Conservation (phyloP, 495 filamentous ascomycete genomes). For the Copromyces sp. region DNA sequence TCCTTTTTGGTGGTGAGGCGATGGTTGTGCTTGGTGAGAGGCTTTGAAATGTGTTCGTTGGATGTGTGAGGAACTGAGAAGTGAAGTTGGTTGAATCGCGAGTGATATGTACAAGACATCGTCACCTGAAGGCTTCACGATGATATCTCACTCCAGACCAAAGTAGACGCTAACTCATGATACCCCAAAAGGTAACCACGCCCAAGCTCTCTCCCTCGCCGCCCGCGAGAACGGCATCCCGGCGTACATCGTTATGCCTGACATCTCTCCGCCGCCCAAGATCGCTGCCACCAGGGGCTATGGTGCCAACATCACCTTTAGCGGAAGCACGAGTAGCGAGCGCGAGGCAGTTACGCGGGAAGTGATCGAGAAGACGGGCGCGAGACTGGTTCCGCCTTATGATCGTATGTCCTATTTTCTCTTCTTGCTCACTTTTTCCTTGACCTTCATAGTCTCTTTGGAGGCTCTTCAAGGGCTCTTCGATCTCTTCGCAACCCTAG, state of each 20-base stretch:
- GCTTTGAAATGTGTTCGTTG: not conserved
- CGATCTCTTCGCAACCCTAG: not conserved
- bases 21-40: not conserved
- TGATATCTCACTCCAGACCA: not conserved
- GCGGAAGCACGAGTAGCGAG: conserved; percentile 68
- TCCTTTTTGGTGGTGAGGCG: conserved; percentile 2
- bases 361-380: conserved; percentile 59
- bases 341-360: conserved; percentile 64
- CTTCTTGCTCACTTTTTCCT: not conserved
- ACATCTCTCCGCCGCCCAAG: conserved; percentile 71
- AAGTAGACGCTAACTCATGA: conserved; percentile 1
- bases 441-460: not conserved
- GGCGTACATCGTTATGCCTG: conserved; percentile 85
- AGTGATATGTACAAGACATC: not conserved
- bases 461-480: not conserved
- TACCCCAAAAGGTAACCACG: conserved; percentile 66
- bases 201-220: conserved; percentile 85
- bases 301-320: conserved; percentile 72
- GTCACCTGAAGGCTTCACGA: not conserved
- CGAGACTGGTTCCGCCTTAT: conserved; percentile 77
- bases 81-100: not conserved
- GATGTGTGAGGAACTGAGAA: not conserved
- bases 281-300: conserved; percentile 70
- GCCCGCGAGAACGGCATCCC: conserved; percentile 50
- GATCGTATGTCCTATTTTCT: conserved; percentile 35